Evolutionary conservation across 805 yeast genomes (phyloP), one percentile per base, ranked within the genome.

Genomic region (Pichia cephalocereana): DNA sequence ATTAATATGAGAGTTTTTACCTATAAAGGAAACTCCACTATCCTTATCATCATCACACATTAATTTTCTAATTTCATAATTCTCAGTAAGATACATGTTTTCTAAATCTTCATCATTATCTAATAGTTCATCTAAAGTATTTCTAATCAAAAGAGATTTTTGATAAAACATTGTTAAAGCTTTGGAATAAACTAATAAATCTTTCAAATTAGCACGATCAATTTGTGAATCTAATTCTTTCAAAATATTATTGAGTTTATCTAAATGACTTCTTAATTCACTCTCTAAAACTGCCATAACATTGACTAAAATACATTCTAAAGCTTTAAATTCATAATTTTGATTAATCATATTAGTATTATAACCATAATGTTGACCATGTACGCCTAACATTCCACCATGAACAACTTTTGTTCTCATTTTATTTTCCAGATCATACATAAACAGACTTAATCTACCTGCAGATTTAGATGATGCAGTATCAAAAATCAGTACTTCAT

Each of bases 81-180:
- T 69, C 12, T 73, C 79, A 0, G 83, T 77, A 46, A 89, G 66
- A 60, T 86, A 86, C 90, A 90, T 83, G 10, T 78, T 83, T 32
- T 80, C 79, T 51, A 89, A 65, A 64, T 86, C 95, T 47, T 89
- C 96, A 61, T 88, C 96, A 54, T 80, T 86, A 47, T 90, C 96
- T 44, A 90, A 66, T 26, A 90, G 62, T 52, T 89, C 96, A 59
- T 87, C 96, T 31, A 90, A 64, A 0, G 86, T 91, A 54, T 86
- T 80, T 52, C 93, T 75, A 48, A 90, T 86, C 56, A 91, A 74
- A 8, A 79, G 62, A 0, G 88, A 75, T 59, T 84, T 81, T 61
- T 87, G 96, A 63, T 83, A 79, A 59, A 85, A 88, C 30, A 80
- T 72, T 5, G 85, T 75, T 46, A 90, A 70, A 30, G 76, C 73